Conservation (phyloP, 192 early-diverging fungal genomes). For the Coemansia sp. region DNA sequence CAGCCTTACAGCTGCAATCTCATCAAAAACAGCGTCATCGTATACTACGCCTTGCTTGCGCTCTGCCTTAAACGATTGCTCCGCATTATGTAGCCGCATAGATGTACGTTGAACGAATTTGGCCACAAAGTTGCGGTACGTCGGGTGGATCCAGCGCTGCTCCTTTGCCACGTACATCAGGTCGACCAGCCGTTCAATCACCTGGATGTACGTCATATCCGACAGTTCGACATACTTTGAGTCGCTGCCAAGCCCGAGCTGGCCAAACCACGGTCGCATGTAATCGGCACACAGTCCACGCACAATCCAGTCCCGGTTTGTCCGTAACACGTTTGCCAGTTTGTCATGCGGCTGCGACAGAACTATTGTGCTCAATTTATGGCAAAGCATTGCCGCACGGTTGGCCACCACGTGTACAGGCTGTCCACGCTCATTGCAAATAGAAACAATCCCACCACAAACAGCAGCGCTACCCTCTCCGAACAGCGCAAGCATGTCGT, state of each 20-base stretch:
- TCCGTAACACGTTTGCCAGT: constrained; percentile 65
- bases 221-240: constrained; percentile 74
- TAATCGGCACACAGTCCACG: constrained; percentile 82
- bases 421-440: constrained; percentile 81
- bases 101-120: constrained; percentile 68
- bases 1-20: constrained; percentile 66
- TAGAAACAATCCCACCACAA: constrained; percentile 87
- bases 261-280: constrained; percentile 95
- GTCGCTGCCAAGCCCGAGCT: constrained; percentile 5
- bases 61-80: constrained; percentile 42
- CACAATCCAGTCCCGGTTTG: constrained; percentile 86
- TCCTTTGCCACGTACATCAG: constrained; percentile 71
- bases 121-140: constrained; percentile 76
- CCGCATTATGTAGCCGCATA: constrained; percentile 74
- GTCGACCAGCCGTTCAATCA: constrained; percentile 76
- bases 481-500: constrained; percentile 79
- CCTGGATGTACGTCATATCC: constrained; percentile 92
- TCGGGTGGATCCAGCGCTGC: constrained; percentile 78
- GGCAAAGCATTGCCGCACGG: constrained; percentile 85
- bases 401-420: constrained; percentile 93
- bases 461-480: constrained; percentile 71
- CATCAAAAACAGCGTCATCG: constrained; percentile 54
- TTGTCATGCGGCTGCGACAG: constrained; percentile 83
- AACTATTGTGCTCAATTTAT: constrained; percentile 84
- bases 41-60: neutral